phyloP scores from a whole-genome alignment of 164 flowering plant species.

The Aristolochia fimbriata region DNA sequence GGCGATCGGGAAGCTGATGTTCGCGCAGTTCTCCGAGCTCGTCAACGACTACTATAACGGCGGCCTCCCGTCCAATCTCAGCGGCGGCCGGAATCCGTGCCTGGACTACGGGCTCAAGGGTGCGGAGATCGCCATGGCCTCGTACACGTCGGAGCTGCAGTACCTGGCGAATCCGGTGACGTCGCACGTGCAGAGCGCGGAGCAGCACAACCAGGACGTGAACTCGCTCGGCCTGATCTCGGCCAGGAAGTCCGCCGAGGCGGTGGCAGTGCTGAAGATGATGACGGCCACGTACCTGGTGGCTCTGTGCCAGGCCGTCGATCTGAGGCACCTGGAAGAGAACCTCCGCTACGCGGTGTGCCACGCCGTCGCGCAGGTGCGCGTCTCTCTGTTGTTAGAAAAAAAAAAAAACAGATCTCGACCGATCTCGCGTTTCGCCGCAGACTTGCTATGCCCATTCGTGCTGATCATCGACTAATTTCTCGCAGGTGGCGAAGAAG shows the following conservation, averaged over 20 bases:
- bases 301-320: constrained; percentile 21
- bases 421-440: too few species aligned
- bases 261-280: constrained; percentile 20
- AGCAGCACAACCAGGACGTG: constrained; percentile 28
- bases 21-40: constrained; percentile 26
- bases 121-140: constrained; percentile 30
- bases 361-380: constrained; percentile 10
- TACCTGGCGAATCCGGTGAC: constrained; percentile 26
- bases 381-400: neutral
- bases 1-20: constrained; percentile 27
- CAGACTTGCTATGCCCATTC: neutral
- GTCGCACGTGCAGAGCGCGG: constrained; percentile 24
- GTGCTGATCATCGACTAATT: neutral
- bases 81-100: constrained; percentile 21
- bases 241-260: constrained; percentile 19
- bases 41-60: constrained; percentile 23
- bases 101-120: constrained; percentile 25
- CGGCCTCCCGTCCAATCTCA: constrained; percentile 22
- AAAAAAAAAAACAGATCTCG: too few species aligned
- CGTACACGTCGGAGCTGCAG: constrained; percentile 24
- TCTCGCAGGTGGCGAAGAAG: constrained; percentile 12
- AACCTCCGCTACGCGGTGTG: constrained; percentile 12
- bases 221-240: constrained; percentile 23
- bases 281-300: constrained; percentile 22
- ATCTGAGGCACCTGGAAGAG: constrained; percentile 25